phyloP scores from a whole-genome alignment of 2,329 filamentous ascomycete genomes.

The Hypocrella siamensis region DNA sequence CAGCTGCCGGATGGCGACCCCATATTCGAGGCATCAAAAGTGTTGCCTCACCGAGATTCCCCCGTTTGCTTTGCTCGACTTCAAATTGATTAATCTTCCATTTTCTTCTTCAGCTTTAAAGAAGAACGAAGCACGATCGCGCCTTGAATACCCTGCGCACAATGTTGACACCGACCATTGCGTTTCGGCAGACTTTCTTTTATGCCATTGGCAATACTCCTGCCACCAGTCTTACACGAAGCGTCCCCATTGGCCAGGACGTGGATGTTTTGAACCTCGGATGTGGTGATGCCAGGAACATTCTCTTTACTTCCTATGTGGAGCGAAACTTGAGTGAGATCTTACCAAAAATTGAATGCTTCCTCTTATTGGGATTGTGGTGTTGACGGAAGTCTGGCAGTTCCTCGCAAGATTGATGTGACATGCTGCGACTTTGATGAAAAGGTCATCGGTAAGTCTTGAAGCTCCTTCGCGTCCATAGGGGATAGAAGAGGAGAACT shows the following conservation, averaged over 20 bases:
- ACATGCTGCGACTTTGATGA: slow-evolving; percentile 40
- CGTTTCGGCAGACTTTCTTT: slow-evolving; percentile 16
- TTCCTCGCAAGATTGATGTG: slow-evolving; percentile 29
- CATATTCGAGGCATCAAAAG: too few relatives aligned
- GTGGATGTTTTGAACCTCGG: slow-evolving; percentile 36
- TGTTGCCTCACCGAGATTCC: too few relatives aligned
- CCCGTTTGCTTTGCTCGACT: too few relatives aligned
- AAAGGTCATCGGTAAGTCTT: slow-evolving; percentile 29
- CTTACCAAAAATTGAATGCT: background rate
- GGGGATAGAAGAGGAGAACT: too few relatives aligned
- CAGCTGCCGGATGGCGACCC: too few relatives aligned
- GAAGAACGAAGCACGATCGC: too few relatives aligned
- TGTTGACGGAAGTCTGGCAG: too few relatives aligned
- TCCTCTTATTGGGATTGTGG: too few relatives aligned
- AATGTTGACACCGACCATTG: slow-evolving; percentile 22
- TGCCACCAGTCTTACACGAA: slow-evolving; percentile 30
- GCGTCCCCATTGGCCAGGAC: slow-evolving; percentile 31
- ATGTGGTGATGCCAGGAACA: slow-evolving; percentile 39
- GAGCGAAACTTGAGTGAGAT: slow-evolving; percentile 21
- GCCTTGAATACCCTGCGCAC: background rate
- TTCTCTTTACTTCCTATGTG: slow-evolving; percentile 36
- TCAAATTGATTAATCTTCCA: too few relatives aligned
- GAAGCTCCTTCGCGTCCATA: background rate
- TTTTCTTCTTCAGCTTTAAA: background rate
- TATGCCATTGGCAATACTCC: slow-evolving; percentile 40